These are phyloP conservation scores for Tolypocladium ophioglossoides DNA, from an alignment of 2,329 filamentous ascomycete species.

Conservation along the genomic window DNA sequence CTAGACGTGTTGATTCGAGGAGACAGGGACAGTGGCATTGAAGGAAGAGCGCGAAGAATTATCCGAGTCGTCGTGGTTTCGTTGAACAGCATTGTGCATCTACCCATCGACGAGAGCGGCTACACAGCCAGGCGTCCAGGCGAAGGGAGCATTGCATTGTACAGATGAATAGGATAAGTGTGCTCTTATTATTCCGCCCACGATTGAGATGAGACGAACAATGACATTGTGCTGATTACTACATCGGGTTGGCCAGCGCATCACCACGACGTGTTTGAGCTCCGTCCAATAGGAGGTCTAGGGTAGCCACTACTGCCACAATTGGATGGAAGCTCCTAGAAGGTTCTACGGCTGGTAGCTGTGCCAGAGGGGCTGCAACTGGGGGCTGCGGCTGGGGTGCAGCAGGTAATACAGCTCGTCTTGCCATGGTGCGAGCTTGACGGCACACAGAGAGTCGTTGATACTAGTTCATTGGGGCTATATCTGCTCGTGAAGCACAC, in stretches of 20 bases:
- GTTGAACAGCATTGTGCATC: not conserved
- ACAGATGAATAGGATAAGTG: not conserved
- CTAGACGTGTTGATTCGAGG: not conserved
- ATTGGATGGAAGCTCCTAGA: constrained; percentile 19
- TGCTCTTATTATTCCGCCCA: not conserved
- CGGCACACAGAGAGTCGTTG: not conserved
- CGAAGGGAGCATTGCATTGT: not conserved
- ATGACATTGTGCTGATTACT: no score
- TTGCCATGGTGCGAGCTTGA: not conserved
- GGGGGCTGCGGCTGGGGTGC: no score
- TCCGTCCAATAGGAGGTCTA: no score
- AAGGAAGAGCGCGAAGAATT: not conserved
- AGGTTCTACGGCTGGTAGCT: constrained; percentile 12
- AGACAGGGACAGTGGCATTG: not conserved
- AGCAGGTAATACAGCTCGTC: not conserved
- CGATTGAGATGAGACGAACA: not conserved
- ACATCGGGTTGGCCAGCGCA: no score
- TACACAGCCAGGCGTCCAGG: not conserved
- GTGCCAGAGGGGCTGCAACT: no score
- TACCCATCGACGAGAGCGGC: not conserved
- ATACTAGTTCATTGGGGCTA: not conserved
- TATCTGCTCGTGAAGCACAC: not conserved
- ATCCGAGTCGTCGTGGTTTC: not conserved
- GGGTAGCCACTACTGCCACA: no score
- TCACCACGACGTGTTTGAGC: not conserved